A percentile compares a stretch with the other conserved stretches of the same genome.
Conservation (phyloP, 1,284 basidiomycete species). For the Sporisorium sorghi region DNA sequence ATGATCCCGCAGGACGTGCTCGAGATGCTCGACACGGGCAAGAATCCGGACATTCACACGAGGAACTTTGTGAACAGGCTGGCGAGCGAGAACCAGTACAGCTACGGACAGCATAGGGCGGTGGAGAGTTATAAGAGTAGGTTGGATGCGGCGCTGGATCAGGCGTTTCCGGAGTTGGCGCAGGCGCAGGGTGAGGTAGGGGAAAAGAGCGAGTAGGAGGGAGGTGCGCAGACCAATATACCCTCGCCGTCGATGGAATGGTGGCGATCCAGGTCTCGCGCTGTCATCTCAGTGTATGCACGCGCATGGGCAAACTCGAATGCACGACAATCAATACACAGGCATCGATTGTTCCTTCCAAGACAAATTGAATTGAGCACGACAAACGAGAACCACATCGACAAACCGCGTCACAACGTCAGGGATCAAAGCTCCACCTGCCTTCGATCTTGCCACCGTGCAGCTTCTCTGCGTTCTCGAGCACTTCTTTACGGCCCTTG, state of each 20-base stretch:
- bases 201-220: background rate
- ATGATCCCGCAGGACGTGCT: constrained; percentile 62
- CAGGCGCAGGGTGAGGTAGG: background rate
- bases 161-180: constrained; percentile 41
- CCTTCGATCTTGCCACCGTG: constrained; percentile 35
- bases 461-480: constrained; percentile 36
- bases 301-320: background rate
- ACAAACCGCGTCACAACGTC: background rate
- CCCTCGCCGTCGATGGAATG: background rate
- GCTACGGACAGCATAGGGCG: constrained; percentile 56
- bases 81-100: constrained; percentile 67
- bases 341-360: background rate
- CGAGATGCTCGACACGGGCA: constrained; percentile 64
- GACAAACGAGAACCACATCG: background rate
- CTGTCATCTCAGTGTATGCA: too few species aligned
- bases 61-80: constrained; percentile 62
- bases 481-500: constrained; percentile 45
- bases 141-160: constrained; percentile 36
- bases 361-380: background rate
- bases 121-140: constrained; percentile 36
- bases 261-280: background rate
- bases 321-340: background rate
- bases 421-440: constrained; percentile 30
- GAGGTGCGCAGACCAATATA: constrained; percentile 7
- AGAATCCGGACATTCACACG: constrained; percentile 67